These are phyloP conservation scores for Porcisia deanei DNA, from an alignment of 208 protist genomes.

Conservation along the genomic window DNA sequence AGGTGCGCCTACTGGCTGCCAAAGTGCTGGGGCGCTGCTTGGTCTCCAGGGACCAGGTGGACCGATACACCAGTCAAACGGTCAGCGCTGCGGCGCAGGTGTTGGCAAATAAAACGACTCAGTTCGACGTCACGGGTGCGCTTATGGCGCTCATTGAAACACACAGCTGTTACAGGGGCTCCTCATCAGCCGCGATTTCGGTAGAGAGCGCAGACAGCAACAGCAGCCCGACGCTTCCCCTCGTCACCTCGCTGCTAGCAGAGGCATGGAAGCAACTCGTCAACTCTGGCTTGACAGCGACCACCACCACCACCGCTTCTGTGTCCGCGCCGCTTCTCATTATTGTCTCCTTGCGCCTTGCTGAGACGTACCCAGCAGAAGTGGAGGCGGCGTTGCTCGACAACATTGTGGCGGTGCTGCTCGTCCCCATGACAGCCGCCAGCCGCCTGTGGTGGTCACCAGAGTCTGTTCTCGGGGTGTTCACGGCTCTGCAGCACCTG, in stretches of 20 bases:
- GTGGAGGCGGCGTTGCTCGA: conserved; percentile 28
- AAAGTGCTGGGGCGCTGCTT: conserved; percentile 34
- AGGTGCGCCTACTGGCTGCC: conserved; percentile 41
- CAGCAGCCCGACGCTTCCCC: conserved; percentile 36
- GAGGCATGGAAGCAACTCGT: conserved; percentile 33
- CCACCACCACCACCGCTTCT: background rate
- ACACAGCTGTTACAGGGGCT: conserved; percentile 22
- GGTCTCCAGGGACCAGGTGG: conserved; percentile 21
- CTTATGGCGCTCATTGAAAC: conserved; percentile 34
- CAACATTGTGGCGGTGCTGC: conserved; percentile 17
- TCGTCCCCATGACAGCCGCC: conserved; percentile 20
- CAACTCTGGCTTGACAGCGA: conserved; percentile 7
- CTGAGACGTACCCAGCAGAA: conserved; percentile 17
- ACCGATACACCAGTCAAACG: conserved; percentile 35
- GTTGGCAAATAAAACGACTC: background rate
- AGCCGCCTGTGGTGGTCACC: conserved; percentile 29
- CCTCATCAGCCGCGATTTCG: background rate
- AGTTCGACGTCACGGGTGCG: conserved; percentile 21
- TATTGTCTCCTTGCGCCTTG: conserved; percentile 23
- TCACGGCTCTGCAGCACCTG: conserved; percentile 25
- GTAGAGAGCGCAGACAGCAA: background rate
- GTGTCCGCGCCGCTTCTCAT: conserved; percentile 10
- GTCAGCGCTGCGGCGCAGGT: conserved; percentile 19
- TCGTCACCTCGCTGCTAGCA: conserved; percentile 58
- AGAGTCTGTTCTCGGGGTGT: conserved; percentile 11